These are phyloP conservation scores for Solanum pinnatisectum DNA, from an alignment of 257 asterid species.

Conservation along the genomic window DNA sequence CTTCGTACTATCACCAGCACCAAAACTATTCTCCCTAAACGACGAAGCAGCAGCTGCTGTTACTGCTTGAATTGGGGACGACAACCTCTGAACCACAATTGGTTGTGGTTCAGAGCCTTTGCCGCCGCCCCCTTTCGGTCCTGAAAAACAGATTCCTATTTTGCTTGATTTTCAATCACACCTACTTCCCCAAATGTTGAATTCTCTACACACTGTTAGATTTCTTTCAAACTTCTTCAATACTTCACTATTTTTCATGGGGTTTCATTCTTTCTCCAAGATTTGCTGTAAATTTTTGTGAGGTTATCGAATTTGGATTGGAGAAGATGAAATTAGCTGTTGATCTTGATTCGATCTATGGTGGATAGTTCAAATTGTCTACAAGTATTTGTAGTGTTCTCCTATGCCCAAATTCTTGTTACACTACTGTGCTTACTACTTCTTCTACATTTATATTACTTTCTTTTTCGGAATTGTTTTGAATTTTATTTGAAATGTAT, in stretches of 20 bases:
- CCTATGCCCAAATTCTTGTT: neutral
- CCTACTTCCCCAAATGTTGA: neutral
- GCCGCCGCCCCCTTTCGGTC: slow-evolving; percentile 34
- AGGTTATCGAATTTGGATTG: neutral
- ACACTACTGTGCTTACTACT: neutral
- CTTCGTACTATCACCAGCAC: neutral
- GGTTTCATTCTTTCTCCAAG: neutral
- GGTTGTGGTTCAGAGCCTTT: slow-evolving; percentile 5
- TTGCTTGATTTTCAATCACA: neutral
- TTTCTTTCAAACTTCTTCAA: neutral
- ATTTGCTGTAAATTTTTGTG: neutral
- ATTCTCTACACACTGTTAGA: neutral
- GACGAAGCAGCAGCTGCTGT: neutral
- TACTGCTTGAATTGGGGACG: slow-evolving; percentile 5
- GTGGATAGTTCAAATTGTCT: neutral
- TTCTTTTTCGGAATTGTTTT: neutral
- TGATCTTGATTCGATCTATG: neutral
- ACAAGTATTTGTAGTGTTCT: neutral
- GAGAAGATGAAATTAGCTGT: neutral
- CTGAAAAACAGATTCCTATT: slow-evolving; percentile 67
- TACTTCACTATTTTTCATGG: neutral
- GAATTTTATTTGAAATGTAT: too few relatives aligned
- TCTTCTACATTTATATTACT: neutral
- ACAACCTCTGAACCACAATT: slow-evolving; percentile 31
- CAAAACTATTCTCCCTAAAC: neutral